Conservation (phyloP, 2,329 filamentous ascomycete species). For the Nemania abortiva region DNA sequence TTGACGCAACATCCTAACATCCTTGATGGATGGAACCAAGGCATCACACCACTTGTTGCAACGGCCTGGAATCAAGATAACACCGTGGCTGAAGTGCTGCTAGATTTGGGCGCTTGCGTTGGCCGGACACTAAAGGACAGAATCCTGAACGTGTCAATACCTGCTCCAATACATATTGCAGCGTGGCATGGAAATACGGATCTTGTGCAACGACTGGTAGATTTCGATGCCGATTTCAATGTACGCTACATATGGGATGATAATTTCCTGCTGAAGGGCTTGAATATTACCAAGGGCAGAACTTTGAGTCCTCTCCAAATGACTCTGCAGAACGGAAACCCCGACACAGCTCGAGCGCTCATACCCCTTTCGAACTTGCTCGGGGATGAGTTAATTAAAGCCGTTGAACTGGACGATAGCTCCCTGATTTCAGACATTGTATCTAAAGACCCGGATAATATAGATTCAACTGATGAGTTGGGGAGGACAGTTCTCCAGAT, state of each 20-base stretch:
- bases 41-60: conserved; percentile 2
- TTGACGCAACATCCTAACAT: background rate
- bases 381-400: no score
- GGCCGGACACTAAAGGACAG: background rate
- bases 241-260: background rate
- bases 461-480: no score
- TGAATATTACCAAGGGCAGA: no score
- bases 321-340: no score
- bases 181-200: conserved; percentile 15
- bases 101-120: background rate
- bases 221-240: conserved; percentile 5
- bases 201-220: background rate
- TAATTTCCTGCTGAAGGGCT: no score
- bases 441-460: no score
- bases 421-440: no score
- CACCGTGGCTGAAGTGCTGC: background rate
- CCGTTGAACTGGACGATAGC: no score
- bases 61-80: conserved; percentile 31
- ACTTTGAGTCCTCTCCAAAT: no score
- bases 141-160: background rate
- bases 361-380: no score
- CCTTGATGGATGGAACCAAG: background rate
- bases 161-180: conserved; percentile 16
- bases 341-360: no score
- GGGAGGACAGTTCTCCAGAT: background rate